Percentiles rank a stretch among this genome's conserved stretches.
Conservation (phyloP, 108 stramenopile genomes). For the Aurantiochytrium sp. region DNA sequence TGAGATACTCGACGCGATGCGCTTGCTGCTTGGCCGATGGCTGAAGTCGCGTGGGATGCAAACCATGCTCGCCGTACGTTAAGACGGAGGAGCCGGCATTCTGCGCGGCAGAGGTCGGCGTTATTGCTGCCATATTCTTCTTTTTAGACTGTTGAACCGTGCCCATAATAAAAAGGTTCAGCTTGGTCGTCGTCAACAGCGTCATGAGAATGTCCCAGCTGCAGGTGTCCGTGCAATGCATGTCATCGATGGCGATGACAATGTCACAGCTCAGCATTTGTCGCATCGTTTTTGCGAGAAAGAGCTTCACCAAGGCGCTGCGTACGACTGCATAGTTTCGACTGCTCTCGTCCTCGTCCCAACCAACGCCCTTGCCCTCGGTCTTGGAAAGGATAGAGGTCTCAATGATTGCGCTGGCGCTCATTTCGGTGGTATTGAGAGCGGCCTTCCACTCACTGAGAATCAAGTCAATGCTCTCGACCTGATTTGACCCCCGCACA, state of each 20-base stretch:
- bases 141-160: not conserved
- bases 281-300: not conserved
- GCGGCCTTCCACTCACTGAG: not conserved
- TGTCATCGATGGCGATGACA: not conserved
- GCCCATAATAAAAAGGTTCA: not conserved
- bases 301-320: not conserved
- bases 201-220: constrained; percentile 1
- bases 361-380: not conserved
- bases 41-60: no score
- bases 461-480: not conserved
- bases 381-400: not conserved
- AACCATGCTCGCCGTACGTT: no score
- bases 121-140: not conserved
- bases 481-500: not conserved
- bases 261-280: not conserved
- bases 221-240: not conserved
- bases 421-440: not conserved
- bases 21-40: no score
- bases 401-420: not conserved
- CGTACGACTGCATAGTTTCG: not conserved
- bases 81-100: no score
- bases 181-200: not conserved
- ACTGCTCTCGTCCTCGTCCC: not conserved
- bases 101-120: not conserved
- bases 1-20: no score